These are phyloP conservation scores for Aspergillus coremiiformis DNA, from an alignment of 495 filamentous ascomycete species.

Conservation along the genomic window DNA sequence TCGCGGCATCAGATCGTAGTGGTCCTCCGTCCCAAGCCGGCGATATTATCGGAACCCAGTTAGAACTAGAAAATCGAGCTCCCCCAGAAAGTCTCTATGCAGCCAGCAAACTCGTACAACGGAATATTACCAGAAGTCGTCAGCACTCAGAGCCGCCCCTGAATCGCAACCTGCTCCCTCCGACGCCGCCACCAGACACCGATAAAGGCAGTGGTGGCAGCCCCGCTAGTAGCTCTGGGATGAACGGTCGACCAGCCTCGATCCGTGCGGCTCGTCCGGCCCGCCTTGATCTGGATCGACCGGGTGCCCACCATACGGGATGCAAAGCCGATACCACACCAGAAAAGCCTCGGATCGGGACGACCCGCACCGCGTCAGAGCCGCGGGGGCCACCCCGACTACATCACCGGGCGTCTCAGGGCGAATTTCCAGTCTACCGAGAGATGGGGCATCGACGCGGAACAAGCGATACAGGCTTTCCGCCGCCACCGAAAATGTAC, in stretches of 20 bases:
- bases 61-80: constrained; percentile 61
- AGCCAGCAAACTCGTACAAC: constrained; percentile 83
- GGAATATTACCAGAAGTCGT: constrained; percentile 63
- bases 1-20: constrained; percentile 77
- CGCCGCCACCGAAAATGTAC: constrained; percentile 40
- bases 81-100: constrained; percentile 69
- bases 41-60: constrained; percentile 10
- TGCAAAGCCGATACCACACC: constrained; percentile 16
- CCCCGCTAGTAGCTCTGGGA: constrained; percentile 14
- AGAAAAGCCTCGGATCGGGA: constrained; percentile 44
- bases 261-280: constrained; percentile 32
- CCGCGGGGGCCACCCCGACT: constrained; percentile 36
- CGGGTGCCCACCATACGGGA: constrained; percentile 23
- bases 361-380: constrained; percentile 48
- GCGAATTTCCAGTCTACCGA: constrained; percentile 10
- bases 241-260: constrained; percentile 25
- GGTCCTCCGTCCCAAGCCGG: not conserved
- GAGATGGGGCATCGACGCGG: constrained; percentile 27
- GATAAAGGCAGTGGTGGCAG: constrained; percentile 40
- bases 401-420: constrained; percentile 20
- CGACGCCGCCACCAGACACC: constrained; percentile 88
- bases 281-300: constrained; percentile 33
- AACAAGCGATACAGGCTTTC: constrained; percentile 24
- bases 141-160: constrained; percentile 84
- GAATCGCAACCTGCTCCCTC: constrained; percentile 83